phyloP scores from a whole-genome alignment of 139 green algal genomes.

The Yamagishiella unicocca region DNA sequence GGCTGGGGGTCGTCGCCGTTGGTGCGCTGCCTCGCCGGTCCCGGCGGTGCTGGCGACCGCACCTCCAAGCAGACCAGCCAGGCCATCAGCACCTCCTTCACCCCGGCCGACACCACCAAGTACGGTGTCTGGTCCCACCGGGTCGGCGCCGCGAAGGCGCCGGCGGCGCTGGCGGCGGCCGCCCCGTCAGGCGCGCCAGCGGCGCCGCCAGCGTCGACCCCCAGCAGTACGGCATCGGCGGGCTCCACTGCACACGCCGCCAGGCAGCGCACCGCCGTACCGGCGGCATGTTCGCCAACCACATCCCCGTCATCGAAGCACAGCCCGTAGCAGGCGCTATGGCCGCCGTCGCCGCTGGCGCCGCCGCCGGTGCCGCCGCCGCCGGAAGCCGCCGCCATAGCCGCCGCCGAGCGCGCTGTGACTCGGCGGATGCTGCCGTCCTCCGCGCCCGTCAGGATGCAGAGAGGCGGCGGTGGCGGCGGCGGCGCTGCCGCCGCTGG shows the following conservation, averaged over 20 bases:
- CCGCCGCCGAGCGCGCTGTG: background rate
- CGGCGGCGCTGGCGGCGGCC: background rate
- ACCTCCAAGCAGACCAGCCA: constrained; percentile 7
- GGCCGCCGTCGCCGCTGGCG: too few species aligned
- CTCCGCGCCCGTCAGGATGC: constrained; percentile 22
- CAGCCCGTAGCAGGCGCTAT: background rate
- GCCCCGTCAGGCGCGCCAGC: background rate
- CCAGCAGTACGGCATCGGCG: background rate
- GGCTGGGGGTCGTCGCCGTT: too few species aligned
- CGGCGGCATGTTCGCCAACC: constrained; percentile 34
- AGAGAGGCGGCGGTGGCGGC: background rate
- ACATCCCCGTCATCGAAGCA: background rate
- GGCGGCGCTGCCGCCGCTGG: background rate
- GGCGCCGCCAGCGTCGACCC: background rate
- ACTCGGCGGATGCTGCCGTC: constrained; percentile 34
- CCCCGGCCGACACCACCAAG: constrained; percentile 38
- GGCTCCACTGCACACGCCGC: background rate
- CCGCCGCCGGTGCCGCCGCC: background rate
- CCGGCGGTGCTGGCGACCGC: background rate
- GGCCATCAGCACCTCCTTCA: constrained; percentile 46
- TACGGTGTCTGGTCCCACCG: constrained; percentile 9
- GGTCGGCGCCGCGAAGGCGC: background rate
- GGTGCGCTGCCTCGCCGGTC: too few species aligned
- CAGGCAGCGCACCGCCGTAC: constrained; percentile 38
- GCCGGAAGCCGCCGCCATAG: background rate